phyloP scores from a whole-genome alignment of 2,329 filamentous ascomycete genomes.

The Aureobasidium sp. region DNA sequence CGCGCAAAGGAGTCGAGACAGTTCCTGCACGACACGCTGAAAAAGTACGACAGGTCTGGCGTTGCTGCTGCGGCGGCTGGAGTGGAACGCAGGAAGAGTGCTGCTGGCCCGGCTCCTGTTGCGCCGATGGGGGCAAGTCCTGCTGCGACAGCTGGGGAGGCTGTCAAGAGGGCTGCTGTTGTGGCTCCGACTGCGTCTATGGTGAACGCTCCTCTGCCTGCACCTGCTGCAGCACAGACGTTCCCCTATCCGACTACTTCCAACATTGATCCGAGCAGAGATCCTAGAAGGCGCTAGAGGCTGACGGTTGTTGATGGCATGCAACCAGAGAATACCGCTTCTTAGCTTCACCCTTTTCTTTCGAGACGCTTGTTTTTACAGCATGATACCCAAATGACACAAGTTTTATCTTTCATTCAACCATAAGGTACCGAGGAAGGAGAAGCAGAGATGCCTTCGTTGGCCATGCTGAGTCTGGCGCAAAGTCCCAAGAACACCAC shows the following conservation, averaged over 20 bases:
- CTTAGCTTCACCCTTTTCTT: neutral
- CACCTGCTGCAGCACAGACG: neutral
- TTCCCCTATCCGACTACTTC: neutral
- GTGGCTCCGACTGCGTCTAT: neutral
- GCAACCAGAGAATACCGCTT: neutral
- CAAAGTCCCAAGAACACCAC: slow-evolving; percentile 86
- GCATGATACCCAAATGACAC: slow-evolving; percentile 7
- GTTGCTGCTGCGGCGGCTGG: neutral
- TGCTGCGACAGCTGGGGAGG: neutral
- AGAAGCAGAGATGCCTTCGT: slow-evolving; percentile 48
- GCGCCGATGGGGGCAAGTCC: neutral
- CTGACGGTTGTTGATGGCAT: too few relatives aligned
- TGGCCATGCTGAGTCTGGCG: slow-evolving; percentile 70
- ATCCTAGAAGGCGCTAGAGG: slow-evolving; percentile 12
- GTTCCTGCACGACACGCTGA: neutral
- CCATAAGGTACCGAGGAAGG: neutral
- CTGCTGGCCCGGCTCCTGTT: neutral
- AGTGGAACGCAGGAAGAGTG: neutral
- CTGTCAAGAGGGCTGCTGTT: neutral
- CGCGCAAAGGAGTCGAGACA: neutral
- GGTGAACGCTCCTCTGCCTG: neutral
- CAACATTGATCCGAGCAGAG: slow-evolving; percentile 12
- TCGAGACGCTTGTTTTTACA: neutral
- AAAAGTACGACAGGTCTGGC: neutral
- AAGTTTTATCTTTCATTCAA: neutral